Evolutionary conservation across 2,329 filamentous ascomycete genomes (phyloP).

Genomic region (Colletotrichum phormii): DNA sequence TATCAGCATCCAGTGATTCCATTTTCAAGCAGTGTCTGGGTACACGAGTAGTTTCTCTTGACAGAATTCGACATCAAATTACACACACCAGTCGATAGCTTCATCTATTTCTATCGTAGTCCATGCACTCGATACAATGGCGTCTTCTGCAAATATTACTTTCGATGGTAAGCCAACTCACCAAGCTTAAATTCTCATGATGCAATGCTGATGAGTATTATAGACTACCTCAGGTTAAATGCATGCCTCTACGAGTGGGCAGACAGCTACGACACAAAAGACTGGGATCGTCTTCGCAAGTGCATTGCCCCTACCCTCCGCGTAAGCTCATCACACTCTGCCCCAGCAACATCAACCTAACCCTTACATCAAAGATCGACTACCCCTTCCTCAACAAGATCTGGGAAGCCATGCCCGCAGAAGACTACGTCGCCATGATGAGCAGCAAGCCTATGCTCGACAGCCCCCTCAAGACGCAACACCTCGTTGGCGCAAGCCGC

Average conservation of each 20-base stretch:
- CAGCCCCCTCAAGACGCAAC: conserved; percentile 73
- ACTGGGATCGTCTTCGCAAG: conserved; percentile 68
- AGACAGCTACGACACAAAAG: conserved; percentile 74
- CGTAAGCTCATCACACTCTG: conserved; percentile 40
- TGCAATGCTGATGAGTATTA: conserved; percentile 49
- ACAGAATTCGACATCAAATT: background rate
- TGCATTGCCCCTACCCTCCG: conserved; percentile 61
- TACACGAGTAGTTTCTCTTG: background rate
- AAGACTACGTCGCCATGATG: conserved; percentile 71
- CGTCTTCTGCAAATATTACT: conserved; percentile 30
- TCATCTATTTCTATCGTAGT: background rate
- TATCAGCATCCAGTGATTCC: background rate
- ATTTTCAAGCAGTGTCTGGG: background rate
- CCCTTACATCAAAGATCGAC: conserved; percentile 65
- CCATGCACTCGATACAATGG: conserved; percentile 9
- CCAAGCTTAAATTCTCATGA: conserved; percentile 45
- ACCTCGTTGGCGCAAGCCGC: conserved; percentile 70
- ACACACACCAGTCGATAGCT: background rate
- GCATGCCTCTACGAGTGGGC: conserved; percentile 70
- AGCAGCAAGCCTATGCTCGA: conserved; percentile 68
- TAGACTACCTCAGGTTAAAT: conserved; percentile 63
- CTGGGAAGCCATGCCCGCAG: conserved; percentile 71
- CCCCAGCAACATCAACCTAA: background rate
- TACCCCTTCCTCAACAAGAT: conserved; percentile 74
- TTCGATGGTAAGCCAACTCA: conserved; percentile 61